Base-by-base conservation (phyloP, 1,284 basidiomycete species). In the Cutaneotrichosporon cyanovorans region DNA sequence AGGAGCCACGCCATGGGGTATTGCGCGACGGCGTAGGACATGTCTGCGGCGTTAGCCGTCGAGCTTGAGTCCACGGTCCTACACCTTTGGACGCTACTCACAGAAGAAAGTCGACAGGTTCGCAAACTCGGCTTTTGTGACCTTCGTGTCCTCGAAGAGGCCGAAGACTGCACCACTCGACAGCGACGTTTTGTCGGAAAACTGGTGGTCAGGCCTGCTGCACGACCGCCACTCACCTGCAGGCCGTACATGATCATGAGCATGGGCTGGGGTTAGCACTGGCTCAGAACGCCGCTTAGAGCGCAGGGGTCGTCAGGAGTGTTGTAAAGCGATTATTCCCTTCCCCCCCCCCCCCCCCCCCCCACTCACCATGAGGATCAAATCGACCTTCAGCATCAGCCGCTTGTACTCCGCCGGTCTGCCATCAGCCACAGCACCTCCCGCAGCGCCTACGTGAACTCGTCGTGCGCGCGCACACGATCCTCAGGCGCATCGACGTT, bases 1-100 rank as follows among this genome's bases (percentile, higher is more conserved):
- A 62, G 35, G n/a, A 53, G 3, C 16, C 20, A 56, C 0, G 30
- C 36, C 60, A 62, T 62, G 5, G 60, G 60, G 9, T 10, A 15
- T 15, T 34, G 32, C 7, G 14, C 32, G 6, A 34, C 5, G 32
- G 32, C 32, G 32, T 34, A 34, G 8, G 32, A 8, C 32, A 34
- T 34, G 32, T 34, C 32, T 34, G n/a, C n/a, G n/a, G n/a, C n/a
- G n/a, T n/a, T n/a, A n/a, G n/a, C n/a, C n/a, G n/a, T n/a, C n/a
- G n/a, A n/a, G n/a, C n/a, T n/a, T n/a, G n/a, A n/a, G n/a, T n/a
- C n/a, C n/a, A n/a, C n/a, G n/a, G n/a, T n/a, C n/a, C n/a, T n/a
- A n/a, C n/a, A n/a, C n/a, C n/a, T n/a, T n/a, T n/a, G n/a, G n/a
- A n/a, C n/a, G n/a, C n/a, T 28, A 43, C 40, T 18, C 31, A 53